These are phyloP conservation scores for Anthostomella pinea DNA, from an alignment of 2,329 filamentous ascomycete species.

Conservation along the genomic window DNA sequence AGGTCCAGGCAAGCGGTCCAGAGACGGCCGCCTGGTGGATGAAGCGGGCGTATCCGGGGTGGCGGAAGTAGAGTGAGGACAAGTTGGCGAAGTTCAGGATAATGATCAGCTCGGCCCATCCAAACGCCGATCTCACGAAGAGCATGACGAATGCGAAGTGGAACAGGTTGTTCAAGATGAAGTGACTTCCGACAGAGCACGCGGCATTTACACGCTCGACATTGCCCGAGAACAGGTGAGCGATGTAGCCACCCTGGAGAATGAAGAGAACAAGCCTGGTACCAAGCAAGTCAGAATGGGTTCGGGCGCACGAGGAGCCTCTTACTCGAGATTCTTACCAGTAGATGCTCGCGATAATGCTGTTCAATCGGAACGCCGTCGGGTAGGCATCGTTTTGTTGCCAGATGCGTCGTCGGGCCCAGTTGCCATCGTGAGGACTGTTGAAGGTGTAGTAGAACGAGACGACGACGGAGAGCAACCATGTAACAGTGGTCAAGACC, in stretches of 20 bases:
- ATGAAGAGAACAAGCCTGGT: conserved; percentile 69
- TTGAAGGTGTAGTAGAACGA: conserved; percentile 72
- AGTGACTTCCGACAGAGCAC: conserved; percentile 77
- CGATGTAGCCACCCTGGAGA: conserved; percentile 72
- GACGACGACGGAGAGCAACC: conserved; percentile 69
- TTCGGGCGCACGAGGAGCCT: background rate
- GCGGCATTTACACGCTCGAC: conserved; percentile 63
- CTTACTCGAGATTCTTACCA: conserved; percentile 54
- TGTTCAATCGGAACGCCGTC: conserved; percentile 75
- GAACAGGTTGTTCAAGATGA: conserved; percentile 81
- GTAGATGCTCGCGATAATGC: conserved; percentile 65
- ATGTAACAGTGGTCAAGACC: conserved; percentile 69
- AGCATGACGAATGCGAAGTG: conserved; percentile 80
- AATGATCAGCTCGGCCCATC: conserved; percentile 72
- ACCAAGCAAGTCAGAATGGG: conserved; percentile 1
- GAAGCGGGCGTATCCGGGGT: conserved; percentile 66
- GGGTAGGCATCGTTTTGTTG: conserved; percentile 63
- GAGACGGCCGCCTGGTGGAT: conserved; percentile 76
- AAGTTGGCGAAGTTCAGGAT: conserved; percentile 82
- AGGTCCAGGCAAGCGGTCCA: conserved; percentile 80
- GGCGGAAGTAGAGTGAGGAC: conserved; percentile 74
- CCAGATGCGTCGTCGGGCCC: conserved; percentile 66
- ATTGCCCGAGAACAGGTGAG: conserved; percentile 70
- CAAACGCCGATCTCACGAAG: conserved; percentile 74
- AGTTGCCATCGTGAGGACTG: conserved; percentile 59